These are phyloP conservation scores for Thielaviopsis ethacetica DNA, from an alignment of 2,329 filamentous ascomycete genomes.

Conservation along the genomic window DNA sequence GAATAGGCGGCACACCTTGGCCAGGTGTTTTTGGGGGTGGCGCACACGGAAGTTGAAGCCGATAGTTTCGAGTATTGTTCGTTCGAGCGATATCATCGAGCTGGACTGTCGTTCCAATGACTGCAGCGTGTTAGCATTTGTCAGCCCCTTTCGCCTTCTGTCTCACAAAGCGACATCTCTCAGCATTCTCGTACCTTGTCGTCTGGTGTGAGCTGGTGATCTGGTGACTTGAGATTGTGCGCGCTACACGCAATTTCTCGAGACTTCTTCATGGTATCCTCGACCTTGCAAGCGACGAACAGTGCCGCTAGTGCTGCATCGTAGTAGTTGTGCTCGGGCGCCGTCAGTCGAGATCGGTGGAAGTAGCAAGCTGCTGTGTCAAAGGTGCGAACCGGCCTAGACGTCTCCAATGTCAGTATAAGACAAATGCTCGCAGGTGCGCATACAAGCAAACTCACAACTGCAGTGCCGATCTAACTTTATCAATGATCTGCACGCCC, in stretches of 20 bases:
- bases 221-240: constrained; percentile 63
- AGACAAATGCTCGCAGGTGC: constrained; percentile 9
- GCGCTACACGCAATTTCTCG: constrained; percentile 81
- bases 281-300: constrained; percentile 90
- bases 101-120: constrained; percentile 66
- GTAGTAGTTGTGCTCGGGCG: constrained; percentile 72
- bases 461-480: constrained; percentile 59
- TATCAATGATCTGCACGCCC: constrained; percentile 79
- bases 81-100: constrained; percentile 74
- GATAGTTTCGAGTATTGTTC: constrained; percentile 80
- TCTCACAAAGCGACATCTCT: constrained; percentile 14
- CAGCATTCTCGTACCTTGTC: constrained; percentile 44
- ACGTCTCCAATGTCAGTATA: neutral
- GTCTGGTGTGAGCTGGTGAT: constrained; percentile 56
- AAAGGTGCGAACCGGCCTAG: constrained; percentile 74
- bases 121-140: constrained; percentile 25
- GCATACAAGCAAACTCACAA: constrained; percentile 37
- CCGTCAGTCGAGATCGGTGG: constrained; percentile 78
- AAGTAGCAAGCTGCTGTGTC: constrained; percentile 86
- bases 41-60: constrained; percentile 88
- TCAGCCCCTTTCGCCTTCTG: neutral
- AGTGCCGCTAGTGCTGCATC: constrained; percentile 79
- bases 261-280: constrained; percentile 95
- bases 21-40: constrained; percentile 69
- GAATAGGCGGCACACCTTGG: constrained; percentile 57